phyloP scores from a whole-genome alignment of 202 grass and related monocot species.

The Carex sylvatica region DNA sequence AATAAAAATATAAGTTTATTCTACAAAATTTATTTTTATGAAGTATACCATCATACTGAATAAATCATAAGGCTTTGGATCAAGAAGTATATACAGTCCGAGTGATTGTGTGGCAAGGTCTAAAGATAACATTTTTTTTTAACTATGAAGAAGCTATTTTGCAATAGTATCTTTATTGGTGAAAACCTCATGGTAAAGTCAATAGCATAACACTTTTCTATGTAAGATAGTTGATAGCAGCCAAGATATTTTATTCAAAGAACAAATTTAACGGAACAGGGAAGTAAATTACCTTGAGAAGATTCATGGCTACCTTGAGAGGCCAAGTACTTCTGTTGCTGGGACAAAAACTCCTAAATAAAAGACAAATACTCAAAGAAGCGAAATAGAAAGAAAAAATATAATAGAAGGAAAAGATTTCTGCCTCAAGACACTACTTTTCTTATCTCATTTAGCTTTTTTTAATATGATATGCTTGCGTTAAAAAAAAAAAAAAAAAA shows the following conservation, averaged over 20 bases:
- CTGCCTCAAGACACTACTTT: neutral
- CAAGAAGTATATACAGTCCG: neutral
- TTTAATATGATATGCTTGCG: neutral
- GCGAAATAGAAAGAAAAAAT: neutral
- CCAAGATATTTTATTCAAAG: neutral
- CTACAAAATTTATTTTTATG: neutral
- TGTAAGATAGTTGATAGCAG: neutral
- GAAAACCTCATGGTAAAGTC: neutral
- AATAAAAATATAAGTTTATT: neutral
- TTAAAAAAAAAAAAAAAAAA: neutral
- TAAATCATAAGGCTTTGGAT: neutral
- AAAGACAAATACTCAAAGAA: neutral
- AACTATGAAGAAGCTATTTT: neutral
- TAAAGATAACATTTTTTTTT: neutral
- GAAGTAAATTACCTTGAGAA: neutral
- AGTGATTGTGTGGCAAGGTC: neutral
- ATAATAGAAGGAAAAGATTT: neutral
- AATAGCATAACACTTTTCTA: neutral
- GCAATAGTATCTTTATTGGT: neutral
- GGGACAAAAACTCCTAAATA: slow-evolving; percentile 7
- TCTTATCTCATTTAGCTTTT: neutral
- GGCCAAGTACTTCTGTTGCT: neutral
- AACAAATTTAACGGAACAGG: neutral
- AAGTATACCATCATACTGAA: neutral
- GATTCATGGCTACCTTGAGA: neutral